Percentiles rank a stretch among this genome's conserved stretches.
Evolutionary conservation across 1,139 yeast species (phyloP).

Genomic region (Barnettozyma hawaiiensis): DNA sequence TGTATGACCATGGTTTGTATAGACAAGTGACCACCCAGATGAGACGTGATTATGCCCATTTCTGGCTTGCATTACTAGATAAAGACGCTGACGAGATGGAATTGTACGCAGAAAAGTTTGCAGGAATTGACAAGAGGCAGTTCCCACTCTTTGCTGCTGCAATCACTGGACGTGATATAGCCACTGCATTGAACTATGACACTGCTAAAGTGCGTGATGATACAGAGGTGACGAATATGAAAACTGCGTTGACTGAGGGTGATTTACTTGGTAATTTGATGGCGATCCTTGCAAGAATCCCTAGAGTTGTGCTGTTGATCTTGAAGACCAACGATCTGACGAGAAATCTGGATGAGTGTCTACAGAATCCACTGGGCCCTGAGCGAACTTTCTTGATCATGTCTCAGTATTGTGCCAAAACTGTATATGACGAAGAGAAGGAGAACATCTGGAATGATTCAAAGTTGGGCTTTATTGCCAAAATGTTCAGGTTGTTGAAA

Average conservation of each 20-base stretch:
- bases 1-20: constrained; percentile 94
- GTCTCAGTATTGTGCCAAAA: constrained; percentile 83
- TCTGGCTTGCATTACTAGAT: constrained; percentile 87
- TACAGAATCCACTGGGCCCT: constrained; percentile 80
- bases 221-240: constrained; percentile 60
- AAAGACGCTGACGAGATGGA: constrained; percentile 62
- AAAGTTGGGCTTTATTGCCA: constrained; percentile 33
- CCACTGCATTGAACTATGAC: constrained; percentile 62
- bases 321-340: constrained; percentile 93
- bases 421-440: constrained; percentile 63
- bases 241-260: constrained; percentile 50
- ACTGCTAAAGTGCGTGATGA: constrained; percentile 50
- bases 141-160: constrained; percentile 88
- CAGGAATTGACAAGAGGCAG: constrained; percentile 73
- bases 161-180: constrained; percentile 81
- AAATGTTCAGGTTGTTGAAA: constrained; percentile 34
- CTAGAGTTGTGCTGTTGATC: constrained; percentile 77
- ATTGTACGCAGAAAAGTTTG: constrained; percentile 68
- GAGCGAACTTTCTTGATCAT: constrained; percentile 83
- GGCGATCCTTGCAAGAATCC: constrained; percentile 74
- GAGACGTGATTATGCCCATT: constrained; percentile 80
- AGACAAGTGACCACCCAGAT: constrained; percentile 73
- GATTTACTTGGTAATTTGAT: constrained; percentile 71
- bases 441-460: constrained; percentile 32
- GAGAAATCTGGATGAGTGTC: constrained; percentile 76